These are phyloP conservation scores for Ogataea ganodermae DNA, from an alignment of 805 yeast genomes.

Conservation along the genomic window DNA sequence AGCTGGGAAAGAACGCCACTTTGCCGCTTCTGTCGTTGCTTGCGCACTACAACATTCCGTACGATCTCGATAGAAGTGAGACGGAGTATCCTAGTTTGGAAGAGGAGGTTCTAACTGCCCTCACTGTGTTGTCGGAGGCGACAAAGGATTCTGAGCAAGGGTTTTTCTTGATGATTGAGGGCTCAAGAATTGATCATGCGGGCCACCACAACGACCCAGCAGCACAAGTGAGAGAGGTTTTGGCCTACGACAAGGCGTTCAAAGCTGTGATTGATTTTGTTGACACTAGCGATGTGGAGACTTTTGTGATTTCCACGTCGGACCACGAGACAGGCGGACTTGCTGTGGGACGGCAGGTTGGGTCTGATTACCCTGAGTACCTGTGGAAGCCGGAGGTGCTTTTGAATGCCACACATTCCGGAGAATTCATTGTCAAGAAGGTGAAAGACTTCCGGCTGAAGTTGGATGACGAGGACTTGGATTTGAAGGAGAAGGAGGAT, in stretches of 20 bases:
- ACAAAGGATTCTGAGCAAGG: slow-evolving; percentile 76
- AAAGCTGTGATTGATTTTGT: slow-evolving; percentile 71
- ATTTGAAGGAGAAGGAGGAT: slow-evolving; percentile 28
- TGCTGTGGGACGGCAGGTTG: slow-evolving; percentile 79
- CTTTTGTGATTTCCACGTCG: slow-evolving; percentile 77
- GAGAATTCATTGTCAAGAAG: slow-evolving; percentile 62
- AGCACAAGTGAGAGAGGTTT: slow-evolving; percentile 88
- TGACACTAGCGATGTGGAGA: slow-evolving; percentile 68
- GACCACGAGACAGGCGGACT: slow-evolving; percentile 98
- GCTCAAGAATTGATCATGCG: slow-evolving; percentile 93
- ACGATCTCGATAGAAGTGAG: slow-evolving; percentile 73
- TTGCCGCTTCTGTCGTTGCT: slow-evolving; percentile 78
- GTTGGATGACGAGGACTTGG: slow-evolving; percentile 1
- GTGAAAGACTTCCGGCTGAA: slow-evolving; percentile 33
- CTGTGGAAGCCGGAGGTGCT: slow-evolving; percentile 84
- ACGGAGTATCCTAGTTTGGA: slow-evolving; percentile 70
- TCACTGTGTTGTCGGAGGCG: slow-evolving; percentile 65
- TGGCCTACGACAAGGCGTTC: slow-evolving; percentile 85
- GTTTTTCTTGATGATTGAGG: slow-evolving; percentile 84
- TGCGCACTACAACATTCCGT: slow-evolving; percentile 79
- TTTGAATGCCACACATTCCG: slow-evolving; percentile 69
- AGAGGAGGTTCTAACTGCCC: slow-evolving; percentile 76
- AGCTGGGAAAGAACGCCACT: slow-evolving; percentile 60
- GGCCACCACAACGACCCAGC: slow-evolving; percentile 95
- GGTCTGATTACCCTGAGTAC: slow-evolving; percentile 75